These are phyloP conservation scores for Comarum palustre DNA, from an alignment of 306 rosid species.

Conservation along the genomic window DNA sequence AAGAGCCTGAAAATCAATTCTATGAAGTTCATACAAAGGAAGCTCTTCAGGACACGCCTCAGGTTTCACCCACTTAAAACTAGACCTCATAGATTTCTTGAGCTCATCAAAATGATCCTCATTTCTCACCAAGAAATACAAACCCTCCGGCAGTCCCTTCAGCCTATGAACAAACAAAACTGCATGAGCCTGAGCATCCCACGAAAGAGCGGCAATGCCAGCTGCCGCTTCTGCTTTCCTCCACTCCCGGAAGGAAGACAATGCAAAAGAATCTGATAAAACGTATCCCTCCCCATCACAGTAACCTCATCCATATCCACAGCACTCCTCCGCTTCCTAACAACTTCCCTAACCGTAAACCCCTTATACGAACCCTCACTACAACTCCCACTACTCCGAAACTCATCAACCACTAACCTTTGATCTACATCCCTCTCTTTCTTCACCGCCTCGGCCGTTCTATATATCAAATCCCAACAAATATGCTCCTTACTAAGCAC, in stretches of 20 bases:
- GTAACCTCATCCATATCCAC: conserved; percentile 92
- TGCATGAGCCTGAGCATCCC: conserved; percentile 94
- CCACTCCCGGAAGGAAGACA: conserved; percentile 86
- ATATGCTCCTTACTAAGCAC: conserved; percentile 81
- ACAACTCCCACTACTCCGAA: conserved; percentile 53
- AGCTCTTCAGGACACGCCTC: conserved; percentile 74
- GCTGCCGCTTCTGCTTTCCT: conserved; percentile 49
- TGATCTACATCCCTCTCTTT: conserved; percentile 46
- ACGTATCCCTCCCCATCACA: conserved; percentile 52
- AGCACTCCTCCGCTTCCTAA: conserved; percentile 86
- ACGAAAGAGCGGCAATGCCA: conserved; percentile 67
- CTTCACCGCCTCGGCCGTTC: conserved; percentile 66
- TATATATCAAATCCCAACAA: conserved; percentile 85
- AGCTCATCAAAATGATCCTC: conserved; percentile 66
- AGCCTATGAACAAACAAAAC: conserved; percentile 92
- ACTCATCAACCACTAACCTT: conserved; percentile 44
- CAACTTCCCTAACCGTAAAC: conserved; percentile 63
- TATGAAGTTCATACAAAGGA: conserved; percentile 65
- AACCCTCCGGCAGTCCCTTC: conserved; percentile 65
- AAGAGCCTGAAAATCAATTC: conserved; percentile 44
- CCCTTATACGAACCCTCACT: conserved; percentile 50
- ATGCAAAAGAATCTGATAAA: conserved; percentile 79
- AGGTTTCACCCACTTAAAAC: conserved; percentile 76
- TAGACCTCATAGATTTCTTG: conserved; percentile 53
- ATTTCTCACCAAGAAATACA: conserved; percentile 86